A percentile compares a stretch with the other conserved stretches of the same genome.
Evolutionary conservation across 805 yeast genomes (phyloP).

Genomic region (Starmerella geochares): DNA sequence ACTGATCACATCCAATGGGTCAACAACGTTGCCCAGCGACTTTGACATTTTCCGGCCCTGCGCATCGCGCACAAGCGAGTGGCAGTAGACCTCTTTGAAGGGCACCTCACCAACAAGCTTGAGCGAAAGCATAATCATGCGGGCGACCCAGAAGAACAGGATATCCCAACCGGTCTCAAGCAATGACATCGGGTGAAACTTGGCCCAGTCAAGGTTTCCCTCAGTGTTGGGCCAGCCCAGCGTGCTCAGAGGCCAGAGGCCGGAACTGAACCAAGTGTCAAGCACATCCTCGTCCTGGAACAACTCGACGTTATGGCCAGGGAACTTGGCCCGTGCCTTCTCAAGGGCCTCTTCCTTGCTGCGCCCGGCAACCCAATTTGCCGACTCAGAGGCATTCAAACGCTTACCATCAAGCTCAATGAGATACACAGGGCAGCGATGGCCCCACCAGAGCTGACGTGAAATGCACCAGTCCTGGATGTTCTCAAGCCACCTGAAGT

Average conservation of each 20-base stretch:
- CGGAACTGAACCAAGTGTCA: conserved; percentile 98
- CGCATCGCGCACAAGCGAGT: conserved; percentile 95
- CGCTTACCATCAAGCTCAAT: conserved; percentile 52
- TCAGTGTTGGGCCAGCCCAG: conserved; percentile 80
- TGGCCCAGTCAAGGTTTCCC: conserved; percentile 51
- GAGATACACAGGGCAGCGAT: conserved; percentile 92
- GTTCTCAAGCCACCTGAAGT: conserved; percentile 88
- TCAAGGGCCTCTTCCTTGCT: conserved; percentile 67
- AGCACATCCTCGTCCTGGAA: conserved; percentile 92
- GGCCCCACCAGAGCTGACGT: conserved; percentile 93
- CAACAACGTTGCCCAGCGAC: conserved; percentile 91
- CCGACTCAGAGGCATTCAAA: conserved; percentile 53
- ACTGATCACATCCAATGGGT: conserved; percentile 84
- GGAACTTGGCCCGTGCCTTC: conserved; percentile 67
- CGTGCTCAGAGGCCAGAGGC: conserved; percentile 95
- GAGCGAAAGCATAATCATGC: conserved; percentile 87
- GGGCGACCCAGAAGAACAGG: conserved; percentile 95
- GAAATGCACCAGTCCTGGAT: conserved; percentile 99
- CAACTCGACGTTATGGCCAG: conserved; percentile 52
- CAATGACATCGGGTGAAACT: conserved; percentile 83
- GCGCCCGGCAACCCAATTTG: conserved; percentile 89
- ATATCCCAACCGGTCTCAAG: conserved; percentile 99
- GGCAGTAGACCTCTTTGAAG: conserved; percentile 94
- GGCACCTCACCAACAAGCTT: conserved; percentile 87
- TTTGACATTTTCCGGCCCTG: conserved; percentile 98